These are phyloP conservation scores for Pseudocercospora crystallina DNA, from an alignment of 2,329 filamentous ascomycete genomes.

Conservation along the genomic window DNA sequence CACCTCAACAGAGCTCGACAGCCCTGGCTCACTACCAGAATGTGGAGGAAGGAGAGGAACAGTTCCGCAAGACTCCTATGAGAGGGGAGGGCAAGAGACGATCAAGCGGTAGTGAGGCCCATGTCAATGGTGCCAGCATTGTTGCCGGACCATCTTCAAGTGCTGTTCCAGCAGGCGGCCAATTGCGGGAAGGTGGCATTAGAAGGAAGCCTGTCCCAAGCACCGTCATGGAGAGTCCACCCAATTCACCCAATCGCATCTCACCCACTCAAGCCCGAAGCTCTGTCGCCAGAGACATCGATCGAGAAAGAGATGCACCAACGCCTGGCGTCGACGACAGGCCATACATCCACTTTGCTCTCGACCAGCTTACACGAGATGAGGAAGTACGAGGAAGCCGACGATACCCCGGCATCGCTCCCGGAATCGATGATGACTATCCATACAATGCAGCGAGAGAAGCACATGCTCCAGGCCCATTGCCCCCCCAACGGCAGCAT, in stretches of 20 bases:
- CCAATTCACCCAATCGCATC: conserved; percentile 11
- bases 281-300: conserved; percentile 32
- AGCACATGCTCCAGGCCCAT: conserved; percentile 13
- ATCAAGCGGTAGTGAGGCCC: conserved; percentile 17
- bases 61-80: conserved; percentile 34
- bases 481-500: conserved; percentile 15
- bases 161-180: conserved; percentile 1
- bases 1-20: conserved; percentile 32
- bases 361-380: conserved; percentile 79
- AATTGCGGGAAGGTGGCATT: conserved; percentile 27
- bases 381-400: conserved; percentile 61
- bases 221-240: conserved; percentile 30
- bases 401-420: conserved; percentile 43
- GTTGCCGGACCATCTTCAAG: conserved; percentile 5
- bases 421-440: conserved; percentile 24
- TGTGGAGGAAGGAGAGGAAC: conserved; percentile 21
- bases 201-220: conserved; percentile 37
- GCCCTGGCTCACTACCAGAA: conserved; percentile 18
- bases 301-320: conserved; percentile 42
- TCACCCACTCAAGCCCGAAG: conserved; percentile 29
- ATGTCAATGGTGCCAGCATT: conserved; percentile 4
- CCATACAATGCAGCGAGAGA: conserved; percentile 18
- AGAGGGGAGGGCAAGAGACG: conserved; percentile 34
- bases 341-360: conserved; percentile 84
- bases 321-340: conserved; percentile 82